These are phyloP conservation scores for Stenogyne calaminthoides DNA, from an alignment of 305 asterid species.

Conservation along the genomic window DNA sequence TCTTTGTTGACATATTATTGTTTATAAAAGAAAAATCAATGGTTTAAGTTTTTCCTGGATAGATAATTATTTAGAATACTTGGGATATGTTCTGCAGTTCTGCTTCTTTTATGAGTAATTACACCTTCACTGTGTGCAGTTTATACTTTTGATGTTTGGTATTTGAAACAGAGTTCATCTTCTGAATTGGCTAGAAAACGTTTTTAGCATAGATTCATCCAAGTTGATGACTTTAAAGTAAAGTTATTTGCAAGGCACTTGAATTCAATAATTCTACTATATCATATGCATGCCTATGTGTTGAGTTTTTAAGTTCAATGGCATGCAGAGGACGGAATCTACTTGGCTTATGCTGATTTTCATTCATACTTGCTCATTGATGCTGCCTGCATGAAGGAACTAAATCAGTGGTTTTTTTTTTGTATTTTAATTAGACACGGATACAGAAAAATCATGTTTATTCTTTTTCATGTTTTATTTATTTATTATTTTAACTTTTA, in stretches of 20 bases:
- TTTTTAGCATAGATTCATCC: background rate
- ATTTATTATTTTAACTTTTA: constrained; percentile 12
- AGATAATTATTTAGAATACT: background rate
- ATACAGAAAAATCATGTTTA: constrained; percentile 36
- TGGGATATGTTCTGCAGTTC: background rate
- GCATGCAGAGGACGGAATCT: constrained; percentile 79
- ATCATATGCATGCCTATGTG: constrained; percentile 17
- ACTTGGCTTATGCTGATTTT: constrained; percentile 89
- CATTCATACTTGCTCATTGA: constrained; percentile 80
- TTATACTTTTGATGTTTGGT: background rate
- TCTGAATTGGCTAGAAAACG: constrained; percentile 12
- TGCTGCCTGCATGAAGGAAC: constrained; percentile 84
- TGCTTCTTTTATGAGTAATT: constrained; percentile 16
- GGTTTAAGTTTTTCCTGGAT: constrained; percentile 10
- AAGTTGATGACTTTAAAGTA: background rate
- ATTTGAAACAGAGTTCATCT: background rate
- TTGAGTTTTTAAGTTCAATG: constrained; percentile 17
- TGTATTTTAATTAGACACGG: constrained; percentile 94
- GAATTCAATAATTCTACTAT: constrained; percentile 14
- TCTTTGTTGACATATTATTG: background rate
- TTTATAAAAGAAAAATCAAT: background rate
- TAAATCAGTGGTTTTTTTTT: constrained; percentile 90
- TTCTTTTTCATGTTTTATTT: constrained; percentile 7
- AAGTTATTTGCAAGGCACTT: constrained; percentile 27
- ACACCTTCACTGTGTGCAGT: background rate